Evolutionary conservation across 192 early-diverging fungal species (phyloP).

Genomic region (Coemansia guatemalensis): DNA sequence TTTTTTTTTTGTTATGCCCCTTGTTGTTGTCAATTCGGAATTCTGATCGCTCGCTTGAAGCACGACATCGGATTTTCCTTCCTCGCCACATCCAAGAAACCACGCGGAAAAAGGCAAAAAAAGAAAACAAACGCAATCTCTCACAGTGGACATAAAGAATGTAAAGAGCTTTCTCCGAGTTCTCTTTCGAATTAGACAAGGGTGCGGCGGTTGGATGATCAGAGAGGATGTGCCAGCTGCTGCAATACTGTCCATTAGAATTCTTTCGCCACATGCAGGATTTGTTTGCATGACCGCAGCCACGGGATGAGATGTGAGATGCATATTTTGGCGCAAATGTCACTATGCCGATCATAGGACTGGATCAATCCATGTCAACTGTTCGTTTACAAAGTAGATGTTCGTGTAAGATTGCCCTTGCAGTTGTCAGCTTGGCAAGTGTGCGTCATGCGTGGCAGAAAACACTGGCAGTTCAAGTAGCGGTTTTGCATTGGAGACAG

Average conservation of each 20-base stretch:
- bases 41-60: background rate
- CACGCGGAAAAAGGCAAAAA: background rate
- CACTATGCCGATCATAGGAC: background rate
- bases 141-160: background rate
- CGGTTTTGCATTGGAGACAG: no score
- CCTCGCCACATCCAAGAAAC: background rate
- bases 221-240: background rate
- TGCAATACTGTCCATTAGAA: background rate
- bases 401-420: no score
- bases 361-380: no score
- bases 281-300: background rate
- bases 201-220: background rate
- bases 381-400: background rate
- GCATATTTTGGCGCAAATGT: background rate
- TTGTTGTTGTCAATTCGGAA: background rate
- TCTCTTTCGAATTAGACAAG: background rate
- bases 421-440: no score
- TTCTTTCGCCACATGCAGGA: background rate
- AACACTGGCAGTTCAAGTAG: no score
- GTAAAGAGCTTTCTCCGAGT: background rate
- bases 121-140: background rate
- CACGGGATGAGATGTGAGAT: background rate
- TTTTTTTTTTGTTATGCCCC: background rate
- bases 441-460: no score
- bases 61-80: background rate